A percentile compares a stretch with the other conserved stretches of the same genome.
phyloP scores from a whole-genome alignment of 78 protist genomes.

The Diacronema lutheri region DNA sequence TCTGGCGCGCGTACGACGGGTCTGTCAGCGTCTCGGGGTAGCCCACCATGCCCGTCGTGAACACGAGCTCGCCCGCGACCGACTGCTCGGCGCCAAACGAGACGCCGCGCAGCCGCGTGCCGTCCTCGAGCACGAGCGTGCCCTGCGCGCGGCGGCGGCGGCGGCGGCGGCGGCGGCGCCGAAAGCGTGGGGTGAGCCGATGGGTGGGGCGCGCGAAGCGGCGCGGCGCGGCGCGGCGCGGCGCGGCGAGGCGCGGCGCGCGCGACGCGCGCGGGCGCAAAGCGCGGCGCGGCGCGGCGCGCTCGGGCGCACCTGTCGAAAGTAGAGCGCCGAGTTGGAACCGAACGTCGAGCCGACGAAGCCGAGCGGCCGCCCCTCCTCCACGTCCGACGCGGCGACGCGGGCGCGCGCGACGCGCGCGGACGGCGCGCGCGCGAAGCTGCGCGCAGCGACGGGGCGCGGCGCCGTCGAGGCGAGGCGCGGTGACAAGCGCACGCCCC shows the following conservation, averaged over 20 bases:
- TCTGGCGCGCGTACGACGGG: slow-evolving; percentile 92
- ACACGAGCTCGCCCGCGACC: slow-evolving; percentile 87
- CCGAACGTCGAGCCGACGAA: slow-evolving; percentile 12
- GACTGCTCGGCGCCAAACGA: slow-evolving; percentile 78
- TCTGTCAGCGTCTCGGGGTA: slow-evolving; percentile 91
- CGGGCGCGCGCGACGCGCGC: too few relatives aligned
- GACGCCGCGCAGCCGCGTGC: slow-evolving; percentile 74
- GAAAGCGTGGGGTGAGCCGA: neutral
- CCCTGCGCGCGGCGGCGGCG: slow-evolving; percentile 3
- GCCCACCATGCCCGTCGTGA: slow-evolving; percentile 96
- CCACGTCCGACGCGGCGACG: too few relatives aligned
- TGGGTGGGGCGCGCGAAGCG: neutral
- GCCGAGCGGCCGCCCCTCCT: neutral
- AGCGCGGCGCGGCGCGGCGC: too few relatives aligned
- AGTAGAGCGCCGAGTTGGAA: neutral
- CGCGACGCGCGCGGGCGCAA: neutral
- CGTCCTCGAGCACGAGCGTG: slow-evolving; percentile 84
- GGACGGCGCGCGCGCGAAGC: too few relatives aligned
- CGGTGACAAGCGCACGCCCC: too few relatives aligned
- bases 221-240: neutral
- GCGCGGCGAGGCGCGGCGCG: neutral
- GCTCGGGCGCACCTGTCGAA: neutral
- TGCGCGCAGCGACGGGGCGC: too few relatives aligned
- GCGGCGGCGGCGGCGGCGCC: neutral
- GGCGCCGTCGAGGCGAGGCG: too few relatives aligned